phyloP scores from a whole-genome alignment of 768 basidiomycete genomes.

The Amanita pseudoporphyria region DNA sequence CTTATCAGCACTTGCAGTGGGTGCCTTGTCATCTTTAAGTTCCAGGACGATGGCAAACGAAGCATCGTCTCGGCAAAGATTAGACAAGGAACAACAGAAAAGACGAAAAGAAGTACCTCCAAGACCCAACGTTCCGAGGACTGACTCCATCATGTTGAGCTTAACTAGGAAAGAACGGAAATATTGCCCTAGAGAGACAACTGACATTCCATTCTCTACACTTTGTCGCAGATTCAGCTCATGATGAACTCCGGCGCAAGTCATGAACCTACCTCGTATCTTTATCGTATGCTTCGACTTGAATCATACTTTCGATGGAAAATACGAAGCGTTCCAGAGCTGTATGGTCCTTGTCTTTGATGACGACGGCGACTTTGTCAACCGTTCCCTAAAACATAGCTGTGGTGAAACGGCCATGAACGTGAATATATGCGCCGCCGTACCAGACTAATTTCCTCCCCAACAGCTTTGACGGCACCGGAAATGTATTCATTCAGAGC shows the following conservation, averaged over 20 bases:
- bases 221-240: slow-evolving; percentile 25
- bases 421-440: slow-evolving; percentile 9
- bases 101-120: slow-evolving; percentile 30
- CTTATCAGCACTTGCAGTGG: slow-evolving; percentile 40
- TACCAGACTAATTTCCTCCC: slow-evolving; percentile 66
- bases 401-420: neutral
- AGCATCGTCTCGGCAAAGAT: slow-evolving; percentile 39
- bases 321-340: slow-evolving; percentile 89
- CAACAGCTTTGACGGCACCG: slow-evolving; percentile 75
- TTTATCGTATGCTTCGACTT: slow-evolving; percentile 60
- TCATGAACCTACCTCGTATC: slow-evolving; percentile 43
- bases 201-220: slow-evolving; percentile 61
- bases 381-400: slow-evolving; percentile 55
- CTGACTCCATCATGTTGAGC: slow-evolving; percentile 66
- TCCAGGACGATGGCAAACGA: slow-evolving; percentile 83
- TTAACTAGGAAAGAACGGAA: slow-evolving; percentile 81
- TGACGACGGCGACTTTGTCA: slow-evolving; percentile 72
- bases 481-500: slow-evolving; percentile 82
- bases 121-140: slow-evolving; percentile 48
- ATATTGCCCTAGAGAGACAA: slow-evolving; percentile 55
- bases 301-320: slow-evolving; percentile 73
- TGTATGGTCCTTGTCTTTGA: slow-evolving; percentile 72
- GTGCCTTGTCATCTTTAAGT: slow-evolving; percentile 55
- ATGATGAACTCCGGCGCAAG: neutral
- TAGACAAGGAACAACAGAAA: neutral